Evolutionary conservation across 192 early-diverging fungal species (phyloP).

Genomic region (Entomortierella lignicola): DNA sequence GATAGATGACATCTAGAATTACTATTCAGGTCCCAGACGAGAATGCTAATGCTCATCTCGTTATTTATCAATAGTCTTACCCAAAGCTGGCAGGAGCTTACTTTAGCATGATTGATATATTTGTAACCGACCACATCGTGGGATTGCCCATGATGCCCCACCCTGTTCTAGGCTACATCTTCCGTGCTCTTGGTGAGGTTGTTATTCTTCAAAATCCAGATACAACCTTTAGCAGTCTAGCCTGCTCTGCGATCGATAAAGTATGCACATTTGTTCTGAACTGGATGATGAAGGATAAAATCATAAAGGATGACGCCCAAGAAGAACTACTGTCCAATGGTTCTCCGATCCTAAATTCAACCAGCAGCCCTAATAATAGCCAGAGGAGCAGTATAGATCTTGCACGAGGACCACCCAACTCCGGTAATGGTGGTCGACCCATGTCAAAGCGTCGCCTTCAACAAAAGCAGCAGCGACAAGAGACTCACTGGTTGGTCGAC

Average conservation of each 20-base stretch:
- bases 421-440: slow-evolving; percentile 25
- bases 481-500: slow-evolving; percentile 67
- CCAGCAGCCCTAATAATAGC: slow-evolving; percentile 31
- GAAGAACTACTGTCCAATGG: slow-evolving; percentile 8
- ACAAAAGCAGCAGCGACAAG: slow-evolving; percentile 41
- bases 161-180: slow-evolving; percentile 73
- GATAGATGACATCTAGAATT: not conserved
- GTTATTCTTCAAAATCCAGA: slow-evolving; percentile 63
- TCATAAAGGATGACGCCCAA: slow-evolving; percentile 33
- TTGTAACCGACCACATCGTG: slow-evolving; percentile 74
- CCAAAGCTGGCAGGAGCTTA: slow-evolving; percentile 70
- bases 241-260: slow-evolving; percentile 79
- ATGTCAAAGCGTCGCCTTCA: slow-evolving; percentile 51
- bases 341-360: slow-evolving; percentile 36
- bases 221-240: slow-evolving; percentile 60
- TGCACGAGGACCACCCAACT: slow-evolving; percentile 16
- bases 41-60: not conserved
- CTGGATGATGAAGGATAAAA: slow-evolving; percentile 53
- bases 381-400: slow-evolving; percentile 28
- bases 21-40: not conserved
- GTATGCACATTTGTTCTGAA: slow-evolving; percentile 77
- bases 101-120: slow-evolving; percentile 75
- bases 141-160: slow-evolving; percentile 68
- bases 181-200: slow-evolving; percentile 80
- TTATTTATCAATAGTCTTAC: slow-evolving; percentile 58